Conservation (phyloP, 106 monocot species). For the Dactylorhiza incarnata region DNA sequence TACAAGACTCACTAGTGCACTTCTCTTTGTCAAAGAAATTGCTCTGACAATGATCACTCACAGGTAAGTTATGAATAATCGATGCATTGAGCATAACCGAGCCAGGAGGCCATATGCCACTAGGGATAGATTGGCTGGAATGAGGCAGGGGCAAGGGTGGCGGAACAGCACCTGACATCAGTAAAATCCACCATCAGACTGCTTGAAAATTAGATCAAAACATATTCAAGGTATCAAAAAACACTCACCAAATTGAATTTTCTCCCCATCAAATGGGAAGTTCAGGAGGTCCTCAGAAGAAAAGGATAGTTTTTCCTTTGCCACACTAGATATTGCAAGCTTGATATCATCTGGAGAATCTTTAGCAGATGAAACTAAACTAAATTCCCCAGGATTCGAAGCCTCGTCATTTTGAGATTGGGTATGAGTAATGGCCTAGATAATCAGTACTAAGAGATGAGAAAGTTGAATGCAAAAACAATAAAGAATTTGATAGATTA, state of each 20-base stretch:
- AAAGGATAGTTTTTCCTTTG: constrained; percentile 33
- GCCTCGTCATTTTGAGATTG: constrained; percentile 84
- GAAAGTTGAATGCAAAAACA: neutral
- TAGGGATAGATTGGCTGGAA: constrained; percentile 35
- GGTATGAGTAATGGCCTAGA: constrained; percentile 60
- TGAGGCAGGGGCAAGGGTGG: constrained; percentile 49
- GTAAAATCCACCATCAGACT: neutral
- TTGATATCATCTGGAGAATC: constrained; percentile 32
- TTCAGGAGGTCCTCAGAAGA: constrained; percentile 51
- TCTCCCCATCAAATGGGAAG: constrained; percentile 70
- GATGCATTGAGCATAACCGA: constrained; percentile 33
- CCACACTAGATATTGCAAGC: constrained; percentile 18
- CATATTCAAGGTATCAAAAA: neutral
- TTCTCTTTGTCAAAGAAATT: constrained; percentile 61
- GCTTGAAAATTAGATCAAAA: neutral
- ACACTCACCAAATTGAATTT: constrained; percentile 90
- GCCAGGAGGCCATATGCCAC: constrained; percentile 41
- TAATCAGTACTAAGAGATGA: constrained; percentile 3
- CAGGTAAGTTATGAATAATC: constrained; percentile 17
- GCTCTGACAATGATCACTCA: constrained; percentile 13
- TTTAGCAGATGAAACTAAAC: constrained; percentile 26
- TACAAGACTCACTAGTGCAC: constrained; percentile 27
- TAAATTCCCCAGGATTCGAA: constrained; percentile 50
- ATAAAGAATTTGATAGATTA: neutral
- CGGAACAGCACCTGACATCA: constrained; percentile 60